Evolutionary conservation across 1,139 yeast genomes (phyloP).

Genomic region (Tardiomyces blankii): DNA sequence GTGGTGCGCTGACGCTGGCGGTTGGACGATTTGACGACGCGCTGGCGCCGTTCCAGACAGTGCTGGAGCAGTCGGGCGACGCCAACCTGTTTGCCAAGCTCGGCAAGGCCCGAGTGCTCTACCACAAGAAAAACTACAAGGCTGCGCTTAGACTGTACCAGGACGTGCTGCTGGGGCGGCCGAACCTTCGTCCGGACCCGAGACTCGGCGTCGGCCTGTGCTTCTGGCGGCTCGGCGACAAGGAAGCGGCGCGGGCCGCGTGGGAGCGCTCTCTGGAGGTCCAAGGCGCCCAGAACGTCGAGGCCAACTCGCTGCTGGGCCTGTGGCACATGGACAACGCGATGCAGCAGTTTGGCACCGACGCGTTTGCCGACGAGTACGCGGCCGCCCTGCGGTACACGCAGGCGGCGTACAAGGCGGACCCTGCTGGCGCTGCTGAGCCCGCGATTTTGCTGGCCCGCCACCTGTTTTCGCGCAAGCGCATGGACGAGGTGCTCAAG

Average conservation of each 20-base stretch:
- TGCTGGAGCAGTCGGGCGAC: constrained; percentile 25
- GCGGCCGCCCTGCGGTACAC: constrained; percentile 25
- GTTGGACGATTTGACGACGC: constrained; percentile 54
- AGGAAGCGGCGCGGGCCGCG: constrained; percentile 61
- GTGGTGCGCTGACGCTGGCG: constrained; percentile 40
- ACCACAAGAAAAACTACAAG: constrained; percentile 59
- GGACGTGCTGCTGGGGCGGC: constrained; percentile 65
- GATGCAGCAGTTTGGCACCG: constrained; percentile 28
- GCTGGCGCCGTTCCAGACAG: constrained; percentile 37
- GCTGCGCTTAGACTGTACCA: constrained; percentile 77
- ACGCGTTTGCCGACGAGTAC: constrained; percentile 25
- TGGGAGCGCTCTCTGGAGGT: constrained; percentile 76
- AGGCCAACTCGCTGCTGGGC: constrained; percentile 56
- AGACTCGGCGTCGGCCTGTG: constrained; percentile 92
- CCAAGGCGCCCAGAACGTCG: constrained; percentile 41
- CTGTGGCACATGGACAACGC: constrained; percentile 59
- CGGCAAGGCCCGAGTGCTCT: constrained; percentile 75
- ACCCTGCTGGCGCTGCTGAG: constrained; percentile 32
- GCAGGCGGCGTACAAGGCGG: constrained; percentile 27
- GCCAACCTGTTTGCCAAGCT: constrained; percentile 66
- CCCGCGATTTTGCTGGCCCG: constrained; percentile 36
- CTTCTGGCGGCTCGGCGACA: constrained; percentile 79
- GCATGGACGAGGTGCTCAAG: constrained; percentile 45
- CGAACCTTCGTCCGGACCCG: constrained; percentile 73
- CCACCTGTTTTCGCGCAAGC: constrained; percentile 50